A percentile compares a stretch with the other conserved stretches of the same genome.
Evolutionary conservation across 768 basidiomycete species (phyloP).

Genomic region (Termitomyces sp.): DNA sequence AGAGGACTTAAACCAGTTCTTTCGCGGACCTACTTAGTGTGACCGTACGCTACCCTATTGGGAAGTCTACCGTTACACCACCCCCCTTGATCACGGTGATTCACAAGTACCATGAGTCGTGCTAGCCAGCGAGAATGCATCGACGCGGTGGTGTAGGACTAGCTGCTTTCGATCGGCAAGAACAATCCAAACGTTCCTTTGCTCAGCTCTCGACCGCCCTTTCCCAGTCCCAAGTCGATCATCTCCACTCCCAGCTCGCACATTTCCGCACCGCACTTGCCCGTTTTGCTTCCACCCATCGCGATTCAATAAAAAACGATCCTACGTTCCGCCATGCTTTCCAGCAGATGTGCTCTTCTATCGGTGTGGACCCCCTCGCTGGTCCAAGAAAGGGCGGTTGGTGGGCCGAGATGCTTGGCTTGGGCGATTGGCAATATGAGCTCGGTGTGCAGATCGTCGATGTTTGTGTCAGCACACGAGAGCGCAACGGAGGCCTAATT

Average conservation of each 20-base stretch:
- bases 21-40: too few species aligned
- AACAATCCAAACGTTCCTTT: conserved; percentile 75
- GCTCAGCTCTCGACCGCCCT: conserved; percentile 75
- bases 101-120: neutral
- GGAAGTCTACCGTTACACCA: too few species aligned
- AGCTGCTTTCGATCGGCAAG: conserved; percentile 86
- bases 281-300: conserved; percentile 78
- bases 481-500: conserved; percentile 89
- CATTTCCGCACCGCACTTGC: conserved; percentile 79
- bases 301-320: conserved; percentile 76
- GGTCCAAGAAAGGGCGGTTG: conserved; percentile 82
- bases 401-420: conserved; percentile 85
- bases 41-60: too few species aligned
- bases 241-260: conserved; percentile 74
- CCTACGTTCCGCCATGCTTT: conserved; percentile 89
- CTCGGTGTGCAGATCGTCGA: conserved; percentile 94
- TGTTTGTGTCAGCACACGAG: conserved; percentile 81
- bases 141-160: conserved; percentile 78
- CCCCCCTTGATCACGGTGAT: neutral
- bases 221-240: conserved; percentile 68
- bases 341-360: conserved; percentile 91
- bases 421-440: conserved; percentile 95
- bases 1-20: too few species aligned
- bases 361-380: conserved; percentile 92
- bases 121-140: conserved; percentile 40